Evolutionary conservation across 2,329 filamentous ascomycete species (phyloP), one percentile per base, ranked within the genome.

Genomic region (Xylaria sp.): DNA sequence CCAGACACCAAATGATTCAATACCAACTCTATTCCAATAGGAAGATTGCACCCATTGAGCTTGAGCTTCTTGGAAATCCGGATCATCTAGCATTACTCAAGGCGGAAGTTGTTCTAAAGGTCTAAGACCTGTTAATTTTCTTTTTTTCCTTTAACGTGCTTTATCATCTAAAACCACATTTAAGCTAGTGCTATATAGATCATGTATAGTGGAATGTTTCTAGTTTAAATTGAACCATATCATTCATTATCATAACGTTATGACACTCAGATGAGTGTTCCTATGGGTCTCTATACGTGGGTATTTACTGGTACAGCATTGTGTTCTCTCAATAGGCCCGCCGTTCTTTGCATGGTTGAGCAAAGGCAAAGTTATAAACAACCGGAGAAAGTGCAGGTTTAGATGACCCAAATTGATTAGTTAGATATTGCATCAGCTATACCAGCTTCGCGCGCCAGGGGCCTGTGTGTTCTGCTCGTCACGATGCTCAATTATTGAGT

Each of bases 401-500:
- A n/a, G 25, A 42, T 17, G 13, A 25, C 29, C 38, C 49, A 50
- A 47, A 56, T 39, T 17, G 49, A 4, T 29, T 11, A 45, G 39
- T 38, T 45, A 56, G 45, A 6, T 29, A 44, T 5, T n/a, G 13
- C 29, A 57, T 68, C 73, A 91, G 70, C 84, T 86, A 75, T 92
- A 92, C 91, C 91, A 93, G 27, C 89, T 87, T 39, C 84, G 80
- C 13, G 84, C 84, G 2, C 86, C 87, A 5, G 86, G 85, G 1
- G 84, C 84, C 31, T 81, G 77, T 33, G 78, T 79, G 6, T 79
- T 78, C 63, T 86, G 81, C 69, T 93, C 89, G 68, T 87, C 81
- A 17, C 96, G 87, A 77, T 97, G 92, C n/a, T 90, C 87, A 69
- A 99, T 98, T 79, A 97, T 90, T 1, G 92, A 85, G 70, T 93